These are phyloP conservation scores for Dictyostelium citrinum DNA, from an alignment of 78 protist species.

Conservation along the genomic window DNA sequence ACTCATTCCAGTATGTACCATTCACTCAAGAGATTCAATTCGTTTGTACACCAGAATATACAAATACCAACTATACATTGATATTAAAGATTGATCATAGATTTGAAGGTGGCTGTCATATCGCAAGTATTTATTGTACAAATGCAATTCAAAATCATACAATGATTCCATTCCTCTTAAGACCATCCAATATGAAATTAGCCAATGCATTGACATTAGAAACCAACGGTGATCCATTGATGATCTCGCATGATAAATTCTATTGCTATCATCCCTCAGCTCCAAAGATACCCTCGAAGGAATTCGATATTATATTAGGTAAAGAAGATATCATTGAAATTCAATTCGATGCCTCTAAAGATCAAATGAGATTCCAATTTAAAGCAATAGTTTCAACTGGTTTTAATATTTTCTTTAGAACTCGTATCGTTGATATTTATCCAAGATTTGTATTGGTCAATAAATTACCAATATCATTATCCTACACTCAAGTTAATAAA, in stretches of 20 bases:
- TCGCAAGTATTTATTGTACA: slow-evolving; percentile 35
- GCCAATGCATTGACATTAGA: neutral
- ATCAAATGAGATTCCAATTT: slow-evolving; percentile 57
- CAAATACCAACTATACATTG: neutral
- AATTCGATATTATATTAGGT: slow-evolving; percentile 66
- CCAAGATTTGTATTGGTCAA: slow-evolving; percentile 48
- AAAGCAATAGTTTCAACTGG: slow-evolving; percentile 45
- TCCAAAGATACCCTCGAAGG: slow-evolving; percentile 40
- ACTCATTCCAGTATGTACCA: neutral
- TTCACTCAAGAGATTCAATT: slow-evolving; percentile 62
- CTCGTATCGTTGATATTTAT: slow-evolving; percentile 48
- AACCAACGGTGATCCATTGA: slow-evolving; percentile 26
- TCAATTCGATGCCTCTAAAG: slow-evolving; percentile 13
- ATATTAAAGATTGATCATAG: slow-evolving; percentile 58
- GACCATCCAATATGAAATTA: neutral
- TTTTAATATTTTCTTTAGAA: slow-evolving; percentile 24
- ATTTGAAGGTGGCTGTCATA: slow-evolving; percentile 75
- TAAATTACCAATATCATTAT: slow-evolving; percentile 15
- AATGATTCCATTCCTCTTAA: slow-evolving; percentile 50
- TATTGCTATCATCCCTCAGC: slow-evolving; percentile 41
- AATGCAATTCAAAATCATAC: slow-evolving; percentile 61
- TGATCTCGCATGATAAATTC: slow-evolving; percentile 39
- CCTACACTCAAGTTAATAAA: slow-evolving; percentile 30
- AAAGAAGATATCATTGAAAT: slow-evolving; percentile 75
- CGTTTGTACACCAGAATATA: slow-evolving; percentile 8